A percentile compares a stretch with the other conserved stretches of the same genome.
Conservation (phyloP, 1,139 yeast genomes). For the Saccharomyces hybrid region DNA sequence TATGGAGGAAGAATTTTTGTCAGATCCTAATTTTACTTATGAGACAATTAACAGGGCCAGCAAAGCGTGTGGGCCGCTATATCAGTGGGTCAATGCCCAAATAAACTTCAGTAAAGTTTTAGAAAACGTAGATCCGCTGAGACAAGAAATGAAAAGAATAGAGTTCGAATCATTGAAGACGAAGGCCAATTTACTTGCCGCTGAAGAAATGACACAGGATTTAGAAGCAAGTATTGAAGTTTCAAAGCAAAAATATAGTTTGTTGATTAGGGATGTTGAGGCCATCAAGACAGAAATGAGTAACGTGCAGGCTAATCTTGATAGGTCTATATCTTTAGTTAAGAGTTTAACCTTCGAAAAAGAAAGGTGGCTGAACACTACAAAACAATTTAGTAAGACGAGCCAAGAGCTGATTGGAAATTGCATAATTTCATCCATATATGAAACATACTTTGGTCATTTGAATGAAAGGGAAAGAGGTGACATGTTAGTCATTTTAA, state of each 20-base stretch:
- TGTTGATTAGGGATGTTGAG: slow-evolving; percentile 71
- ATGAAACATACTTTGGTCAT: slow-evolving; percentile 53
- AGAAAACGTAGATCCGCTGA: slow-evolving; percentile 67
- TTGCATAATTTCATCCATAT: slow-evolving; percentile 55
- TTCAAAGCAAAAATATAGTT: slow-evolving; percentile 64
- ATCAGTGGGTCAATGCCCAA: slow-evolving; percentile 89
- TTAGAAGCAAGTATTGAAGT: slow-evolving; percentile 59
- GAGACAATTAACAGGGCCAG: slow-evolving; percentile 82
- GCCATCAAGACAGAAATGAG: slow-evolving; percentile 63
- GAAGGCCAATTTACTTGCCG: slow-evolving; percentile 61
- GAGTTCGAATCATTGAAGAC: slow-evolving; percentile 59
- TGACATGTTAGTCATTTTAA: slow-evolving; percentile 39
- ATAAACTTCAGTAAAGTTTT: slow-evolving; percentile 61
- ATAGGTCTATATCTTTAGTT: slow-evolving; percentile 55
- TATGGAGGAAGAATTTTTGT: slow-evolving; percentile 56
- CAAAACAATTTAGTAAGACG: slow-evolving; percentile 43
- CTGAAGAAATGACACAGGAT: slow-evolving; percentile 74
- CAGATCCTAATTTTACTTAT: slow-evolving; percentile 57
- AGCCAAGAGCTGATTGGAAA: slow-evolving; percentile 55
- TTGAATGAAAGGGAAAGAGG: slow-evolving; percentile 48
- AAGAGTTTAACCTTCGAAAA: slow-evolving; percentile 62
- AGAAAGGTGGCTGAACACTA: slow-evolving; percentile 64
- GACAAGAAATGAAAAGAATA: slow-evolving; percentile 53
- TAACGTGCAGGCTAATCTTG: slow-evolving; percentile 52
- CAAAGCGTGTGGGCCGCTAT: slow-evolving; percentile 89